These are phyloP conservation scores for Coemansia sp. DNA, from an alignment of 371 early-diverging fungal genomes.

Conservation along the genomic window DNA sequence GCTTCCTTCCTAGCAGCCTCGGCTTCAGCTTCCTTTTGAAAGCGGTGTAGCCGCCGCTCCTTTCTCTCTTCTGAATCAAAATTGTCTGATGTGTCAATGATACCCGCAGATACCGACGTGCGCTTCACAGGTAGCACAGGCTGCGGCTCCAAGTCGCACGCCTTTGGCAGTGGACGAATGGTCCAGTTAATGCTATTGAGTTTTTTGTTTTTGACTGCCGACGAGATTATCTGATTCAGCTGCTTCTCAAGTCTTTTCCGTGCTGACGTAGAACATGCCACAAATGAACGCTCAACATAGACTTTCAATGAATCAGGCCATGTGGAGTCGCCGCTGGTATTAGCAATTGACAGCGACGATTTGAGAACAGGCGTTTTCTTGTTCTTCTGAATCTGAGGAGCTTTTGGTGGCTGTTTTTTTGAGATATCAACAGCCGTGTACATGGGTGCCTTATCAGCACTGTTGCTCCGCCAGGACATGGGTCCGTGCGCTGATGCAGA, in stretches of 20 bases:
- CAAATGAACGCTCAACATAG: slow-evolving; percentile 51
- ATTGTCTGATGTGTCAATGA: slow-evolving; percentile 11
- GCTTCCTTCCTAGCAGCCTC: slow-evolving; percentile 34
- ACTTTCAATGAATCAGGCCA: slow-evolving; percentile 35
- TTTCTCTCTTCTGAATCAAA: slow-evolving; percentile 51
- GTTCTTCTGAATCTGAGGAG: neutral
- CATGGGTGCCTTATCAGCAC: slow-evolving; percentile 17
- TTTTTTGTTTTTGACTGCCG: slow-evolving; percentile 48
- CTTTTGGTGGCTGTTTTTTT: slow-evolving; percentile 13
- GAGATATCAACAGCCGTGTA: slow-evolving; percentile 33
- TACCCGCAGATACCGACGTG: slow-evolving; percentile 18
- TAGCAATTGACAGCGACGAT: slow-evolving; percentile 1
- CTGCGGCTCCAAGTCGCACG: slow-evolving; percentile 15
- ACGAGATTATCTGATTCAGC: slow-evolving; percentile 50
- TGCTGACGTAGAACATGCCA: slow-evolving; percentile 27
- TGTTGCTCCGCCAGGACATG: slow-evolving; percentile 11
- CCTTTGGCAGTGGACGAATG: slow-evolving; percentile 45
- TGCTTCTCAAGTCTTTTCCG: slow-evolving; percentile 37
- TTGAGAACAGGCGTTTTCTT: neutral
- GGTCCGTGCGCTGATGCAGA: neutral
- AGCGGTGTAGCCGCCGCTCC: slow-evolving; percentile 42
- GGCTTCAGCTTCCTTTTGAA: slow-evolving; percentile 41
- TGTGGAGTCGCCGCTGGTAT: slow-evolving; percentile 9
- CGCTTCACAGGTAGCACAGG: slow-evolving; percentile 20
- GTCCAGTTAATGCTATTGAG: slow-evolving; percentile 40